Evolutionary conservation across 768 basidiomycete species (phyloP), one percentile per base, ranked within the genome.

Genomic region (Mycena galopus): DNA sequence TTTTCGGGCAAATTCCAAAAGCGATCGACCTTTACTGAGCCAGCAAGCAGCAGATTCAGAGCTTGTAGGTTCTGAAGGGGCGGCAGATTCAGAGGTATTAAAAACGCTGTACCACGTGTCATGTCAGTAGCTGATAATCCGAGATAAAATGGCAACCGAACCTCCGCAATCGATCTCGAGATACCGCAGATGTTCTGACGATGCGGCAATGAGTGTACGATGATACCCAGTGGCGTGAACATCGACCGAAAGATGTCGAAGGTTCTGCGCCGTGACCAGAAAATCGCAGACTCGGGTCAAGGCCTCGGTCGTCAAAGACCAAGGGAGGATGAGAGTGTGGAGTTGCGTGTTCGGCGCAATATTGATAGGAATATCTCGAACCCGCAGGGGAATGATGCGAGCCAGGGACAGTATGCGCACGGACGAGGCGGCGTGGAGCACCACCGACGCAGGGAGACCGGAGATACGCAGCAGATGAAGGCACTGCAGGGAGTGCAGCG

Each of bases 391-490:
- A n/a, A n/a, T 39, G 27, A 65, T 21, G 0, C 35, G 51, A 25
- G 37, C 29, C n/a, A 65, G 64, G 3, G 64, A 65, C 25, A 65
- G 14, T 25, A 42, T 25, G 5, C 64, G 33, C 17, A 56, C 53
- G 32, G 53, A 56, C 7, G 64, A 56, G 14, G 53, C 64, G 4
- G 64, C 64, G n/a, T 65, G 64, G 19, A 65, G 19, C 23, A 65
- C 30, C 2, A 65, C 33, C 4, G 64, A 55, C 4, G 35, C 19
- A 10, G 64, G 64, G 10, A 65, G n/a, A n/a, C 19, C 19, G 7
- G n/a, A 19, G 25, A 66, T 39, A n/a, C 65, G 65, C 12, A 55
- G 44, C 19, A 66, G 53, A 42, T 66, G 53, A 16, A 66, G 35
- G 21, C 65, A 37, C 35, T 30, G 35, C 2, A 66, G 27, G 29